Conservation (phyloP, 2,329 filamentous ascomycete species). For the Domatiomyces catenatus region DNA sequence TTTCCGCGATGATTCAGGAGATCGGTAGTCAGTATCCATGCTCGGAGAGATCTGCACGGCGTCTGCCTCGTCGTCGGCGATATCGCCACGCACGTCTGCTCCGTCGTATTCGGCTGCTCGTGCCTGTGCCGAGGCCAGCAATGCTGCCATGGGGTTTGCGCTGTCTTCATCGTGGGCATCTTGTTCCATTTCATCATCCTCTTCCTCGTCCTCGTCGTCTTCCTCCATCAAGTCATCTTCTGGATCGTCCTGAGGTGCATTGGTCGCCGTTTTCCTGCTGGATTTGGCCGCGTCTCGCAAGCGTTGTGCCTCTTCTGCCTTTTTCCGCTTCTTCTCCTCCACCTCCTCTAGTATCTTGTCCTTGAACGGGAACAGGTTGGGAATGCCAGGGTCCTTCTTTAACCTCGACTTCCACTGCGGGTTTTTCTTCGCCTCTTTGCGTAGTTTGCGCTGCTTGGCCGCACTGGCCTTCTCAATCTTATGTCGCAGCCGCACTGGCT, state of each 20-base stretch:
- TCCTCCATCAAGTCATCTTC: slow-evolving; percentile 32
- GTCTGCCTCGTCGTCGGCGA: slow-evolving; percentile 35
- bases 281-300: slow-evolving; percentile 52
- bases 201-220: slow-evolving; percentile 26
- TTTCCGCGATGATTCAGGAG: slow-evolving; percentile 54
- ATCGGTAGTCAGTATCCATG: slow-evolving; percentile 12
- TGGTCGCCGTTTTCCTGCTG: slow-evolving; percentile 38
- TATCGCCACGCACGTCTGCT: slow-evolving; percentile 45
- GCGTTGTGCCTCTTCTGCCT: slow-evolving; percentile 61
- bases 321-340: slow-evolving; percentile 68
- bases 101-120: slow-evolving; percentile 62
- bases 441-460: slow-evolving; percentile 78
- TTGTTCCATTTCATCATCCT: slow-evolving; percentile 30
- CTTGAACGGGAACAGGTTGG: slow-evolving; percentile 95
- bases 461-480: slow-evolving; percentile 89
- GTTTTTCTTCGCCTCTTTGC: slow-evolving; percentile 87
- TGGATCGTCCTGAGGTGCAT: slow-evolving; percentile 29
- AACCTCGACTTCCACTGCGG: slow-evolving; percentile 88
- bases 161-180: slow-evolving; percentile 43
- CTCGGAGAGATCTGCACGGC: slow-evolving; percentile 23
- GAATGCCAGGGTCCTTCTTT: slow-evolving; percentile 96
- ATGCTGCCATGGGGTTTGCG: slow-evolving; percentile 80
- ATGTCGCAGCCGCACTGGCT: slow-evolving; percentile 73
- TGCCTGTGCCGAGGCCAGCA: slow-evolving; percentile 67
- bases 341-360: slow-evolving; percentile 89